Conservation (phyloP, 2,329 filamentous ascomycete genomes). For the Epichloe uncinata region DNA sequence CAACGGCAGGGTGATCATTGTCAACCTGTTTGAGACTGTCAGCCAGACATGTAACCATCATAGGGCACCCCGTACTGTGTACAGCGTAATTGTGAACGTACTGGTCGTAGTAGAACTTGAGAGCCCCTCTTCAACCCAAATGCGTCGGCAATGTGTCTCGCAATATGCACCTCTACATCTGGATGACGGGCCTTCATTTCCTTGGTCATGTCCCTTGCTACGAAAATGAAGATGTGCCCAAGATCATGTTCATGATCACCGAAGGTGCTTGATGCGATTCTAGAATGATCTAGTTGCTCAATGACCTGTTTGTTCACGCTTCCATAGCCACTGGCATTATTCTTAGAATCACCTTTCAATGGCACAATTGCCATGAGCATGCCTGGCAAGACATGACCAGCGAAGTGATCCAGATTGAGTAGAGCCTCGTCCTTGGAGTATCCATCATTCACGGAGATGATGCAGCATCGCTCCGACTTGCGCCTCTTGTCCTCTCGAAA, state of each 20-base stretch:
- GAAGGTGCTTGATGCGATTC: conserved; percentile 10
- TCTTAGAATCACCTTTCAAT: conserved; percentile 37
- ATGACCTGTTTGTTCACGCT: conserved; percentile 19
- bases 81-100: conserved; percentile 17
- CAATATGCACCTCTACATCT: conserved; percentile 58
- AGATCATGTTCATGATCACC: conserved; percentile 14
- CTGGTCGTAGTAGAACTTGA: conserved; percentile 50
- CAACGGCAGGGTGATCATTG: conserved; percentile 35
- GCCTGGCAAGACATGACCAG: conserved; percentile 48
- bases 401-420: conserved; percentile 60
- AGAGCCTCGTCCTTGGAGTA: conserved; percentile 69
- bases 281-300: conserved; percentile 15
- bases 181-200: conserved; percentile 53
- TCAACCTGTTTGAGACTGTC: conserved; percentile 25
- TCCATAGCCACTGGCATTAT: conserved; percentile 14
- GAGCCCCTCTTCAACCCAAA: conserved; percentile 71
- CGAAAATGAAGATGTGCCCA: conserved; percentile 48
- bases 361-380: conserved; percentile 61
- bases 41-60: conserved; percentile 2
- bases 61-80: not conserved
- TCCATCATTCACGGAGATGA: conserved; percentile 53
- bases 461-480: conserved; percentile 34
- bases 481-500: conserved; percentile 20
- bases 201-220: conserved; percentile 56
- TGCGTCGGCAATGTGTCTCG: conserved; percentile 62